phyloP scores from a whole-genome alignment of 768 basidiomycete genomes.

The Tricholoma furcatifolium region DNA sequence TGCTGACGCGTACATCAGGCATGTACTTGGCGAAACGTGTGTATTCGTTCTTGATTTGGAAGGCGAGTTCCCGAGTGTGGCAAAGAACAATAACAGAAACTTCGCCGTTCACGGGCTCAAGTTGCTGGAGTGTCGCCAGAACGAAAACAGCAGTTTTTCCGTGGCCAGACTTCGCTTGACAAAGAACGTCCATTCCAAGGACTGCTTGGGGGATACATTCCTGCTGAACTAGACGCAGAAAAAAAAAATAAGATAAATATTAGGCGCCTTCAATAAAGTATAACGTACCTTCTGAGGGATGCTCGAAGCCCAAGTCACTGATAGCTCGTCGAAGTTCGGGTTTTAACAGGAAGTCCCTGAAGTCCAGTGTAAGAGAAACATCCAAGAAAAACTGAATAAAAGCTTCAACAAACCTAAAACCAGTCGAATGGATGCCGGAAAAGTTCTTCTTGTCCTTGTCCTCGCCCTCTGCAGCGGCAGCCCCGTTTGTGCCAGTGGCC shows the following conservation, averaged over 20 bases:
- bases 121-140: constrained; percentile 94
- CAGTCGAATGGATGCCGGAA: constrained; percentile 99
- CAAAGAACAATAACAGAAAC: constrained; percentile 97
- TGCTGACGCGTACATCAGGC: constrained; percentile 96
- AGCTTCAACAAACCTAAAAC: constrained; percentile 74
- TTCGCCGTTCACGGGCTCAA: constrained; percentile 97
- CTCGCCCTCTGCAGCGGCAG: constrained; percentile 46
- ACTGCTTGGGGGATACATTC: constrained; percentile 99
- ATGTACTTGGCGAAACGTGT: constrained; percentile 99
- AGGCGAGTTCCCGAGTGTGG: constrained; percentile 98
- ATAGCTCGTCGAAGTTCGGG: constrained; percentile 96
- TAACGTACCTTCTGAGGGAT: constrained; percentile 92
- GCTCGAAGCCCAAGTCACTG: constrained; percentile 99
- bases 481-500: constrained; percentile 47
- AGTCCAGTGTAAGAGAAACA: constrained; percentile 13
- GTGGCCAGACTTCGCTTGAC: constrained; percentile 98
- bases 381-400: constrained; percentile 5
- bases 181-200: constrained; percentile 98
- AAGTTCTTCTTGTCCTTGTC: constrained; percentile 97
- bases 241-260: not conserved
- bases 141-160: constrained; percentile 99
- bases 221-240: constrained; percentile 77
- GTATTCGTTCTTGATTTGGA: constrained; percentile 99
- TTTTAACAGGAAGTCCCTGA: constrained; percentile 95
- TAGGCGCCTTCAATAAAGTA: not conserved